phyloP scores from a whole-genome alignment of 75 land plant species.

The Isoetes taiwanensis region DNA sequence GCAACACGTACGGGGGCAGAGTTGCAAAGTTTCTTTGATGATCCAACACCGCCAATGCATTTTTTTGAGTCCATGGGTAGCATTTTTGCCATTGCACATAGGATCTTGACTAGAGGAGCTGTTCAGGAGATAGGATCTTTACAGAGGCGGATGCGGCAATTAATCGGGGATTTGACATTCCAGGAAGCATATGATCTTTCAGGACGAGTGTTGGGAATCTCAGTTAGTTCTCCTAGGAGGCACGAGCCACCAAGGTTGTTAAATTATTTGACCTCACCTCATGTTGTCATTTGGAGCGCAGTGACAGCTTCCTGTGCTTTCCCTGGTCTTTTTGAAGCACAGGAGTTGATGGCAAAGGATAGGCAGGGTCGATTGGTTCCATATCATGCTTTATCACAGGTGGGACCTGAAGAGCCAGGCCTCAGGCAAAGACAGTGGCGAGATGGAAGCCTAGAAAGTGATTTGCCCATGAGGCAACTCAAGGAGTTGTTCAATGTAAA shows the following conservation, averaged over 20 bases:
- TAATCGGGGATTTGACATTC: constrained; percentile 86
- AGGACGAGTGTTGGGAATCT: constrained; percentile 82
- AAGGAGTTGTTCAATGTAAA: constrained; percentile 98
- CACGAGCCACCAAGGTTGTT: constrained; percentile 95
- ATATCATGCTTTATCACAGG: constrained; percentile 76
- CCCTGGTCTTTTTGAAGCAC: constrained; percentile 98
- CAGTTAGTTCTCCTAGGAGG: constrained; percentile 90
- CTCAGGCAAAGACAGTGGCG: constrained; percentile 72
- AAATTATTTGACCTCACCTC: constrained; percentile 96
- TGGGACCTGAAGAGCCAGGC: constrained; percentile 53
- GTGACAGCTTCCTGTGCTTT: constrained; percentile 99
- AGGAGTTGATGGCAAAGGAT: constrained; percentile 98
- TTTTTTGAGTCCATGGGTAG: constrained; percentile 96
- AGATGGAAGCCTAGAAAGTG: constrained; percentile 96
- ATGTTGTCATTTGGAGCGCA: constrained; percentile 99
- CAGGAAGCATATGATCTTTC: constrained; percentile 99
- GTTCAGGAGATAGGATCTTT: constrained; percentile 79
- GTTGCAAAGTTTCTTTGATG: constrained; percentile 87
- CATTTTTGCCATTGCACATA: constrained; percentile 57
- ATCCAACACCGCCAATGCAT: constrained; percentile 62
- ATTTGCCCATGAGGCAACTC: constrained; percentile 93
- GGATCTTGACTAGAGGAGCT: constrained; percentile 80
- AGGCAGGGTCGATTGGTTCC: constrained; percentile 89
- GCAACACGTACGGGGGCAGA: constrained; percentile 97
- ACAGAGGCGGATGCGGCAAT: constrained; percentile 59